Percentiles rank a stretch among this genome's conserved stretches.
phyloP scores from a whole-genome alignment of 208 protist species.

The Leishmania amazonensis region DNA sequence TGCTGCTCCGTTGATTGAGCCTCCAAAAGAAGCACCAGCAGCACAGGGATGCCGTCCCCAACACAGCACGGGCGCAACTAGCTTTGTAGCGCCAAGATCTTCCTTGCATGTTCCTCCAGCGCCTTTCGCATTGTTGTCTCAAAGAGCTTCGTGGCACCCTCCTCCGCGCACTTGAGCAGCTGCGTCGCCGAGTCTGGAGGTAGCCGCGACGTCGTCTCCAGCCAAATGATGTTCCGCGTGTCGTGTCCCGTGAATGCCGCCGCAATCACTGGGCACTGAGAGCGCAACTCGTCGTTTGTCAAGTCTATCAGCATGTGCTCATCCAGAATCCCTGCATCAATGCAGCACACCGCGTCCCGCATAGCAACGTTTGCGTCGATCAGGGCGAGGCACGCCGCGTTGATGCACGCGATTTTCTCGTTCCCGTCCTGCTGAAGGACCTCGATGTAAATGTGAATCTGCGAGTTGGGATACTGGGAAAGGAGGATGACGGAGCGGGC shows the following conservation, averaged over 20 bases:
- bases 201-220: slow-evolving; percentile 71
- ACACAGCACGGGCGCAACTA: not conserved
- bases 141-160: slow-evolving; percentile 49
- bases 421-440: slow-evolving; percentile 82
- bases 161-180: slow-evolving; percentile 62
- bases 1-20: not conserved
- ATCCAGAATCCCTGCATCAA: slow-evolving; percentile 73
- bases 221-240: slow-evolving; percentile 73
- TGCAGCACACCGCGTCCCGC: slow-evolving; percentile 72
- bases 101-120: slow-evolving; percentile 58
- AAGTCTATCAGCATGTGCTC: slow-evolving; percentile 73
- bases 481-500: slow-evolving; percentile 75
- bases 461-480: slow-evolving; percentile 86
- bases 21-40: not conserved
- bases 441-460: slow-evolving; percentile 87
- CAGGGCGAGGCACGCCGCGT: slow-evolving; percentile 88
- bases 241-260: slow-evolving; percentile 72
- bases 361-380: slow-evolving; percentile 84
- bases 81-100: slow-evolving; percentile 49
- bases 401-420: slow-evolving; percentile 85
- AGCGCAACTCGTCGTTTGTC: slow-evolving; percentile 76
- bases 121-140: slow-evolving; percentile 38
- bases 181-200: slow-evolving; percentile 48
- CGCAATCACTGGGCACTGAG: slow-evolving; percentile 66
- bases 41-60: not conserved